These are phyloP conservation scores for Leucogyrophana mollusca DNA, from an alignment of 768 basidiomycete species.

Conservation along the genomic window DNA sequence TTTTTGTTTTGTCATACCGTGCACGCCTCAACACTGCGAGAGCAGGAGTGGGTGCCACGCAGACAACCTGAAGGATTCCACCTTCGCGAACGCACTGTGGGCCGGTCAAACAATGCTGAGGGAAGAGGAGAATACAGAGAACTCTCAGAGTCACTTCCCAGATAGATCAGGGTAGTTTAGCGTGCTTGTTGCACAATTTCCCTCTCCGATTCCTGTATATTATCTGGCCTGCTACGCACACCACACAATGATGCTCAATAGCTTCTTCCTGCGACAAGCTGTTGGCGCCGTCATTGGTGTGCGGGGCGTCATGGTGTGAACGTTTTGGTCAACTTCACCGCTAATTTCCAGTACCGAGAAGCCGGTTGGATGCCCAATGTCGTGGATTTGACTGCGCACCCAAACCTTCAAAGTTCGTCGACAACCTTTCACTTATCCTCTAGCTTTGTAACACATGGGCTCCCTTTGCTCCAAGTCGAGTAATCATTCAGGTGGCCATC, in stretches of 20 bases:
- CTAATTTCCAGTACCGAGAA: too few species aligned
- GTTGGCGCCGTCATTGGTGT: too few species aligned
- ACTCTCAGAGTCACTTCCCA: conserved; percentile 31
- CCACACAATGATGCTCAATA: too few species aligned
- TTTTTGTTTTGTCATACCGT: conserved; percentile 7
- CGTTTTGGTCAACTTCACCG: too few species aligned
- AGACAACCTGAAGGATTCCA: conserved; percentile 53
- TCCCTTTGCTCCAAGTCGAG: conserved; percentile 55
- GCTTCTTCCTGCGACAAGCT: too few species aligned
- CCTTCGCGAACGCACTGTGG: conserved; percentile 33
- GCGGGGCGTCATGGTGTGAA: too few species aligned
- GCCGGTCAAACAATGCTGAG: conserved; percentile 24
- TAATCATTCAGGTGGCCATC: conserved; percentile 42
- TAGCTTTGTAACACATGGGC: conserved; percentile 41
- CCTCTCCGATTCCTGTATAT: too few species aligned
- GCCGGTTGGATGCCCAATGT: too few species aligned
- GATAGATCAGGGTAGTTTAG: conserved; percentile 13
- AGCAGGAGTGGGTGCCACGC: conserved; percentile 42
- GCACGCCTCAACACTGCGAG: conserved; percentile 10
- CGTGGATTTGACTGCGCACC: too few species aligned
- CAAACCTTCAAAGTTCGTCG: conserved; percentile 1
- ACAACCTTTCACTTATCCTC: background rate
- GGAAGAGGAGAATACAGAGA: conserved; percentile 45
- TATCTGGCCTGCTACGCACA: too few species aligned
- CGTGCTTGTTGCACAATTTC: too few species aligned